Evolutionary conservation across 331 rosid genomes (phyloP).

Genomic region (Quercus tomentella): DNA sequence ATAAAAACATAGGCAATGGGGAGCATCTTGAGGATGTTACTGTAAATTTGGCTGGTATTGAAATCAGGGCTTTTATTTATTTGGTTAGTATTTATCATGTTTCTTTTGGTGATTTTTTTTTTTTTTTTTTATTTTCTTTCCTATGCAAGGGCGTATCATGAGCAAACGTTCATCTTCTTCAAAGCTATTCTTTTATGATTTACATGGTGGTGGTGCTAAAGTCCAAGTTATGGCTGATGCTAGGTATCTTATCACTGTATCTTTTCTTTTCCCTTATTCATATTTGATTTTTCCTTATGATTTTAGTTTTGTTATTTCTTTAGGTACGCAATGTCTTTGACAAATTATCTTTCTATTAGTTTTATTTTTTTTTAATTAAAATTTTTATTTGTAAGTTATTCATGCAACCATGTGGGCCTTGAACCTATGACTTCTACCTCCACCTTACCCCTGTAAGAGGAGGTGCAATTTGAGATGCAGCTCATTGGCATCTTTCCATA

Average conservation of each 20-base stretch:
- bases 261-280: not conserved
- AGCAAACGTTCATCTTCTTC: conserved; percentile 72
- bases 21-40: conserved; percentile 72
- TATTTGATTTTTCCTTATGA: no score
- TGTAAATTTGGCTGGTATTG: conserved; percentile 65
- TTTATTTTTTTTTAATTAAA: no score
- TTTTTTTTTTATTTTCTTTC: not conserved
- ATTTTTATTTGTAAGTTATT: no score
- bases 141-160: conserved; percentile 64
- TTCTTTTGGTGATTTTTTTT: not conserved
- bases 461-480: no score
- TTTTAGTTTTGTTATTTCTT: not conserved
- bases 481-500: no score
- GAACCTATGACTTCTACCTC: no score
- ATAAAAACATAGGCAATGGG: no score
- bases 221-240: conserved; percentile 95
- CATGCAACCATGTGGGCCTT: no score
- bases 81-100: not conserved
- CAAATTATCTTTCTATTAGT: not conserved
- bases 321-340: not conserved
- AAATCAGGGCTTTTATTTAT: not conserved
- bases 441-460: no score
- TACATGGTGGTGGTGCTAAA: conserved; percentile 65
- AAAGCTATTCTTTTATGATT: conserved; percentile 77
- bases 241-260: conserved; percentile 37